Conservation (phyloP, 2,329 filamentous ascomycete species). For the Aspergillus aculeatinus region DNA sequence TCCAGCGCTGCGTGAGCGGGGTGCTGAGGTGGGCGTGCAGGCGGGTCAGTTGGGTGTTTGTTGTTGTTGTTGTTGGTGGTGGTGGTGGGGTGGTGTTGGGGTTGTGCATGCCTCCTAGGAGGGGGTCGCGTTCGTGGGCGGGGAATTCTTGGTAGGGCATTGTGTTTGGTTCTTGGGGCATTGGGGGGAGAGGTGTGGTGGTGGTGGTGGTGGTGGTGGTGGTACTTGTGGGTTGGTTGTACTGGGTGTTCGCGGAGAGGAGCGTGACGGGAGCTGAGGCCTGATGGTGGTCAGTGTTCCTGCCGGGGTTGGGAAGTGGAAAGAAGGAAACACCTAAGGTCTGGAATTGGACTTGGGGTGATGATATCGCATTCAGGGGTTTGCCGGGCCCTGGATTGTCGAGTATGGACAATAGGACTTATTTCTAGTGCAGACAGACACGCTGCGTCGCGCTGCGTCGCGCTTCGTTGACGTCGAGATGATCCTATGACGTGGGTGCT, state of each 20-base stretch:
- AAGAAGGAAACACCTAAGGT: no score
- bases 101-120: slow-evolving; percentile 7
- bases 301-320: no score
- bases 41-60: neutral
- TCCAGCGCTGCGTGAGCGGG: slow-evolving; percentile 62
- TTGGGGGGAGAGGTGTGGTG: no score
- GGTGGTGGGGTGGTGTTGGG: neutral
- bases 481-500: neutral
- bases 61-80: neutral
- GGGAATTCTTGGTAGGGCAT: slow-evolving; percentile 4
- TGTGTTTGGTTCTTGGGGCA: neutral
- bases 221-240: no score
- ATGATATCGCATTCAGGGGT: neutral
- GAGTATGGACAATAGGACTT: no score
- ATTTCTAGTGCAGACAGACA: no score
- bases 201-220: neutral
- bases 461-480: neutral
- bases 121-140: slow-evolving; percentile 3
- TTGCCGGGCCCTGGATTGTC: neutral
- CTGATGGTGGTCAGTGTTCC: neutral
- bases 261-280: neutral
- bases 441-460: no score
- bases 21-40: slow-evolving; percentile 13
- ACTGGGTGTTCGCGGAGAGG: no score
- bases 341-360: no score